Evolutionary conservation across 495 filamentous ascomycete genomes (phyloP).

Genomic region (Lepraria neglecta): DNA sequence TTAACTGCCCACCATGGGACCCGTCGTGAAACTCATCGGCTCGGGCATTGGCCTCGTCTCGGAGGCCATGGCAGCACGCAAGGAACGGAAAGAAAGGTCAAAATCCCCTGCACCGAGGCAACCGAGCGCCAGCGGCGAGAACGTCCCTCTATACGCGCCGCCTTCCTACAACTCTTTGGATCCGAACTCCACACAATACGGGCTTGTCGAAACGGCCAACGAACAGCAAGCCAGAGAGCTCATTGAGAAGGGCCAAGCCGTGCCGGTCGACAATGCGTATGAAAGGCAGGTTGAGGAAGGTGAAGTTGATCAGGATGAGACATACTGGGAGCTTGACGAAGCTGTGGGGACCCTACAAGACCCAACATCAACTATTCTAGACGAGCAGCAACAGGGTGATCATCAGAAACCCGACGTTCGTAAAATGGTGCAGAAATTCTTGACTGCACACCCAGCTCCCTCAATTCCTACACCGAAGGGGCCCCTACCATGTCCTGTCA

Average conservation of each 20-base stretch:
- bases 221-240: constrained; percentile 11
- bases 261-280: neutral
- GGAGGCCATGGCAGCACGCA: constrained; percentile 17
- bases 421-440: constrained; percentile 22
- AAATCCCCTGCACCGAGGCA: constrained; percentile 1
- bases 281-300: neutral
- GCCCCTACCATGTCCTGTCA: constrained; percentile 26
- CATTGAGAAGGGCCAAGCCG: constrained; percentile 12
- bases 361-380: constrained; percentile 4
- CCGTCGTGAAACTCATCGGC: constrained; percentile 14
- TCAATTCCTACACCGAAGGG: neutral
- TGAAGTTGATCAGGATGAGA: constrained; percentile 15
- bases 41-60: constrained; percentile 18
- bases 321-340: constrained; percentile 24
- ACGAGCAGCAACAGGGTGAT: neutral
- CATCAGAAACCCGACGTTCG: constrained; percentile 23
- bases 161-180: constrained; percentile 11
- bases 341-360: neutral
- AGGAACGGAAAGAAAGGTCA: constrained; percentile 16
- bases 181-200: neutral
- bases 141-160: neutral
- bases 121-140: neutral
- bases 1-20: neutral
- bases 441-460: constrained; percentile 19
- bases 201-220: constrained; percentile 9